These are phyloP conservation scores for Fusarium ramigenum DNA, from an alignment of 2,329 filamentous ascomycete species.

Conservation along the genomic window DNA sequence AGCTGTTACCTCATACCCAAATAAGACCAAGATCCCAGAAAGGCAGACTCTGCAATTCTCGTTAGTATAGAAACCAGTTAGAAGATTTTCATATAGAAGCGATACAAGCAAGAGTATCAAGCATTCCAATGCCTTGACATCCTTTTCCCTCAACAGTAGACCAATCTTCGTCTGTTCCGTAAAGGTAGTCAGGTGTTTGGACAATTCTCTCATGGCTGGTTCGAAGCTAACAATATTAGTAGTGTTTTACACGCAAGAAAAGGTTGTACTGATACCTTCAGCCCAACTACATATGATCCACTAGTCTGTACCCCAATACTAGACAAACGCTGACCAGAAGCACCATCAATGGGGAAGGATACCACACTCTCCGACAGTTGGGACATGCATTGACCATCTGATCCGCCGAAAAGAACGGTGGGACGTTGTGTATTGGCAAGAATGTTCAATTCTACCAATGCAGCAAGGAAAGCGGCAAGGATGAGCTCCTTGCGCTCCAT, in stretches of 20 bases:
- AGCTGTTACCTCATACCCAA: neutral
- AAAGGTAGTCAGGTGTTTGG: neutral
- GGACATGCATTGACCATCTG: neutral
- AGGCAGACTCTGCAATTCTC: accelerated
- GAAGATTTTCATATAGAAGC: accelerated
- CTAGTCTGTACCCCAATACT: neutral
- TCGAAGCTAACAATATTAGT: neutral
- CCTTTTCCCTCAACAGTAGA: neutral
- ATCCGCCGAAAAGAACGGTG: neutral
- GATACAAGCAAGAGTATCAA: neutral
- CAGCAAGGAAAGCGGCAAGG: accelerated
- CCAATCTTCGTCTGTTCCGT: neutral
- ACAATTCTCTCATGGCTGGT: neutral
- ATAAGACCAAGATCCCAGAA: neutral
- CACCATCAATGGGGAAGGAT: neutral
- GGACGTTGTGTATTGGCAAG: neutral
- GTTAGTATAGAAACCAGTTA: accelerated
- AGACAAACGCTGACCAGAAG: neutral
- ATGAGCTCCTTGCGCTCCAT: accelerated
- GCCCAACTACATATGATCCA: neutral
- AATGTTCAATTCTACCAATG: neutral
- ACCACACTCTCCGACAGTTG: neutral
- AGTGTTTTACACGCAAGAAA: accelerated
- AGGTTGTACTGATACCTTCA: neutral
- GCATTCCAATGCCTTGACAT: neutral